Base-by-base conservation (phyloP, 257 asterid genomes). In the Solanum pimpinellifolium region DNA sequence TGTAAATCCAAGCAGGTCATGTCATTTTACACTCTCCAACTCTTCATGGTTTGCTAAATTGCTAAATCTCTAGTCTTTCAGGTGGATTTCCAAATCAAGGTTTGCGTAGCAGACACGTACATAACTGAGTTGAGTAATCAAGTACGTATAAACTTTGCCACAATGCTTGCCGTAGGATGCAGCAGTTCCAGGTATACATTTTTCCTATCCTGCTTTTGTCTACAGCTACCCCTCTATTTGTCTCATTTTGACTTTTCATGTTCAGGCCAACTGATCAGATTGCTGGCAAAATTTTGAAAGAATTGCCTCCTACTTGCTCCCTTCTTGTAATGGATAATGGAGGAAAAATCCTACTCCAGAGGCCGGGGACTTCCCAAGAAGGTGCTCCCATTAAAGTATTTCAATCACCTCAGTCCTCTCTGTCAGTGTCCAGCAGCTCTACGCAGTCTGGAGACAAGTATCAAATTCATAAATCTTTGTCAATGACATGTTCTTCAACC, bases 1-100 rank as follows among this genome's bases (percentile, higher is more conserved):
- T 90, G 93, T 83, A 91, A 91, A 87, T 90, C 90, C 85, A 91
- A 91, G 87, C 92, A 91, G 90, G 93, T 91, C 41, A 21, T 84
- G 93, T 91, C 41, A 21, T 82, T 39, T 21, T 23, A 20, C 29
- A 31, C 46, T 33, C 47, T 15, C 3, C 3, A 27, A 35, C 56
- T 35, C 13, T 29, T 16, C 44, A 44, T 37, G 27, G 42, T 25
- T 47, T 16, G 84, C 66, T 46, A 21, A 25, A 18, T 25, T 73
- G 15, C 27, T 87, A 31, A 23, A 56, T 77, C 6, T 31, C 73
- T 60, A 33, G 42, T 20, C 29, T 66, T 83, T 86, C 89, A 94
- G 98, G 97, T 94, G 89, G 97, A 94, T 85, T 94, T 95, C 85
- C 96, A 94, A 86, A 93, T 95, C 89, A 94, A 92, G 93, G 89